Base-by-base conservation (phyloP, 139 green algal species). In the Chlamydomonas eustigma region DNA sequence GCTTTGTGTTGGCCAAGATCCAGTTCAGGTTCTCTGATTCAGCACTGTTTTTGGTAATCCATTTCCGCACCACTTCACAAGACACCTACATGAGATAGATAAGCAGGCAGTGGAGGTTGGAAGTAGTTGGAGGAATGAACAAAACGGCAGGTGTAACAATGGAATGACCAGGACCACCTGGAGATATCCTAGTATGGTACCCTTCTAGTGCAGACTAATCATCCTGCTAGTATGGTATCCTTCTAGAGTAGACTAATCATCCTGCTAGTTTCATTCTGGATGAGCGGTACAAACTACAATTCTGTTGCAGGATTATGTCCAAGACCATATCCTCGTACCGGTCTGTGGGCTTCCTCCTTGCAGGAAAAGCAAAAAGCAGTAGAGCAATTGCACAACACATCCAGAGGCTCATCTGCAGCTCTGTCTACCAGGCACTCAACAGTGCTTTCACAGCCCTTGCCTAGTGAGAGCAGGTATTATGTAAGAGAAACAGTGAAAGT, bases 361-460 rank as follows among this genome's bases (percentile, higher is more conserved):
- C 93, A 97, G 51, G 76, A 88, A 84, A 97, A 97, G 88, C 93
- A 97, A 83, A 97, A 97, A 31, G 85, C 77, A 52, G 79, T 75
- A 33, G 77, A 76, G 75, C 92, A 89, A 52, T 51, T 75, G 86
- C 92, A 97, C 32, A 88, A 65, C 22, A 93, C 82, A 71, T 93
- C 88, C 69, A 91, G 39, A 37, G 92, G 81, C 39, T 90, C 82
- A 2, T 80, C 71, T 0, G 80, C 70, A 1, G 33, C 79, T 0
- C 82, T 79, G 51, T 94, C 90, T 1, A 81, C 38, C 3, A 83
- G 34, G 39, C 79, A 85, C 79, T 94, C 71, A n/a, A 91, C 86
- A 0, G 90, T 90, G 51, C 88, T 80, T 51, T 92, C 86, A 71
- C 92, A 97, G 76, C 82, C 77, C 70, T 83, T 74, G 66, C 66